Percentiles rank a stretch among this genome's conserved stretches.
Conservation (phyloP, 768 basidiomycete species). For the Phylloporus arenicola region DNA sequence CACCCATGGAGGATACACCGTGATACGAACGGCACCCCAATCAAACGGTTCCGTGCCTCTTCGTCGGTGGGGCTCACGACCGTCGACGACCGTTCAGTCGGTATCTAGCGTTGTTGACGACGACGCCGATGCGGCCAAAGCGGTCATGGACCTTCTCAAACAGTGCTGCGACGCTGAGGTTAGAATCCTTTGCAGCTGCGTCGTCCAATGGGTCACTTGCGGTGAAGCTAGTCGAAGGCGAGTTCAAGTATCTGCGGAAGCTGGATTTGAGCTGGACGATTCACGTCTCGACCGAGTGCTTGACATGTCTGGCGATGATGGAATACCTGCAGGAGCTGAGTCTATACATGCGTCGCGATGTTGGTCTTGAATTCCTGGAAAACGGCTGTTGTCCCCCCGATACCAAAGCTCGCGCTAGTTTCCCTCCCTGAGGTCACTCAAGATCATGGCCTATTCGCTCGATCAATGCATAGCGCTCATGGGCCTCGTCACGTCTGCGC, state of each 20-base stretch:
- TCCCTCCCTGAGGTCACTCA: slow-evolving; percentile 22
- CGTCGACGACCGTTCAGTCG: too few species aligned
- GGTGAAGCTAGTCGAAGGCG: slow-evolving; percentile 13
- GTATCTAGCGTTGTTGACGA: too few species aligned
- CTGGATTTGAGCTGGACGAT: slow-evolving; percentile 23
- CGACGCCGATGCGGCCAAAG: too few species aligned
- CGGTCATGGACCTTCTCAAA: too few species aligned
- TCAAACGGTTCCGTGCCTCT: too few species aligned
- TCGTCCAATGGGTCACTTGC: slow-evolving; percentile 7
- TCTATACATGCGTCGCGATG: neutral
- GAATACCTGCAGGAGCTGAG: slow-evolving; percentile 21
- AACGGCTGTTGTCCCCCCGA: too few species aligned
- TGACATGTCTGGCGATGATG: slow-evolving; percentile 19
- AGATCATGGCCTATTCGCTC: slow-evolving; percentile 21
- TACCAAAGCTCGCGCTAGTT: slow-evolving; percentile 5
- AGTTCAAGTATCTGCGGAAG: slow-evolving; percentile 19
- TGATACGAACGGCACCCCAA: too few species aligned
- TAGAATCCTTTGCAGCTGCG: slow-evolving; percentile 21
- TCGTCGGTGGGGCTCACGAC: too few species aligned
- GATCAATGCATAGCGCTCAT: slow-evolving; percentile 25
- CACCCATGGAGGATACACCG: too few species aligned
- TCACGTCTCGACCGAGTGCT: slow-evolving; percentile 19
- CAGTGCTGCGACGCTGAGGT: slow-evolving; percentile 13
- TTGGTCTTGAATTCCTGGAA: too few species aligned
- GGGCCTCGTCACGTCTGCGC: too few species aligned